Conservation (phyloP, 2,329 filamentous ascomycete genomes). For the Sordariomycetes sp. region DNA sequence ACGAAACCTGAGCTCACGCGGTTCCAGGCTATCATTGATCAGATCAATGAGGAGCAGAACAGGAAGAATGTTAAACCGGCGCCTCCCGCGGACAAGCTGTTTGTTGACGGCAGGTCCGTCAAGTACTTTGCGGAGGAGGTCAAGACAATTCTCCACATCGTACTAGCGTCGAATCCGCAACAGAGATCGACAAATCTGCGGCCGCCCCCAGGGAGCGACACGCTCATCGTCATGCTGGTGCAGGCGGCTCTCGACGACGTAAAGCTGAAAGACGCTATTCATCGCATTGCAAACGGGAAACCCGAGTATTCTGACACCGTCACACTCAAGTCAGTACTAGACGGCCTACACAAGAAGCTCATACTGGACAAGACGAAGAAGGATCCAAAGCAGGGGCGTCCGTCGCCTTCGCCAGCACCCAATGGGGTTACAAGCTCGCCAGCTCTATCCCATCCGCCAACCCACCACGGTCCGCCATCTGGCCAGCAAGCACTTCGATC, state of each 20-base stretch:
- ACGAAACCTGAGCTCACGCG: slow-evolving; percentile 56
- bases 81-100: slow-evolving; percentile 38
- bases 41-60: slow-evolving; percentile 51
- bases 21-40: slow-evolving; percentile 72
- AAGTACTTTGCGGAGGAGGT: slow-evolving; percentile 48
- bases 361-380: slow-evolving; percentile 9
- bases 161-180: slow-evolving; percentile 42
- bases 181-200: slow-evolving; percentile 39
- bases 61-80: slow-evolving; percentile 34
- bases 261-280: slow-evolving; percentile 33
- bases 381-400: slow-evolving; percentile 8
- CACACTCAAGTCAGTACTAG: slow-evolving; percentile 38
- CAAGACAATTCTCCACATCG: slow-evolving; percentile 41
- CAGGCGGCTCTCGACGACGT: slow-evolving; percentile 43
- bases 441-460: slow-evolving; percentile 7
- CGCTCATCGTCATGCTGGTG: slow-evolving; percentile 41
- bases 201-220: slow-evolving; percentile 39
- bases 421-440: not conserved
- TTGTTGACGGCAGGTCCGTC: slow-evolving; percentile 41
- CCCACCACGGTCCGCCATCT: slow-evolving; percentile 24
- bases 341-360: slow-evolving; percentile 22
- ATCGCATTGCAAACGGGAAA: slow-evolving; percentile 36
- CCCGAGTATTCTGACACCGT: slow-evolving; percentile 37
- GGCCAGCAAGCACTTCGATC: slow-evolving; percentile 27
- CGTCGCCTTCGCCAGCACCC: slow-evolving; percentile 8